phyloP scores from a whole-genome alignment of 768 basidiomycete species.

The Leucogyrophana mollusca region DNA sequence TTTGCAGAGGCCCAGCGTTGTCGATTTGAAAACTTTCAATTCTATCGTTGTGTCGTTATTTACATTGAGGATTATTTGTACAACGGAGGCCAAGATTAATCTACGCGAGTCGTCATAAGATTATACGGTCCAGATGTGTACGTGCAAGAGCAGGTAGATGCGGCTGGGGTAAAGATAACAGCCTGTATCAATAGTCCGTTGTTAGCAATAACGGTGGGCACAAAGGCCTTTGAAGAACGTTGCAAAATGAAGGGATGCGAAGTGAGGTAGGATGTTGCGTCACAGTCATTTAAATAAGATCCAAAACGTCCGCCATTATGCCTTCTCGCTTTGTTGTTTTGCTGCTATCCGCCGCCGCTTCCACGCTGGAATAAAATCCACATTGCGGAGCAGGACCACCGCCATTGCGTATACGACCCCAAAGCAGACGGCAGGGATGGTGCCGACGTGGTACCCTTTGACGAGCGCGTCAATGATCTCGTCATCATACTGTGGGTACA shows the following conservation, averaged over 20 bases:
- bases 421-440: slow-evolving; percentile 31
- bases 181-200: slow-evolving; percentile 1
- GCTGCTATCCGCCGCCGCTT: slow-evolving; percentile 28
- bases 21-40: too few relatives aligned
- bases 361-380: slow-evolving; percentile 33
- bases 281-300: background rate
- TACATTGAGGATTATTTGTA: too few relatives aligned
- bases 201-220: too few relatives aligned
- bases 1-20: too few relatives aligned
- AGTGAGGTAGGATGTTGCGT: background rate
- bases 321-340: slow-evolving; percentile 17
- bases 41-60: too few relatives aligned
- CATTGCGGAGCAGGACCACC: slow-evolving; percentile 28
- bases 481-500: slow-evolving; percentile 32
- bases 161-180: slow-evolving; percentile 2
- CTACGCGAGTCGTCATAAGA: too few relatives aligned
- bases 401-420: slow-evolving; percentile 29
- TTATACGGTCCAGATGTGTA: too few relatives aligned
- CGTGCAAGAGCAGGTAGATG: too few relatives aligned
- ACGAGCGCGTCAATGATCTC: slow-evolving; percentile 31
- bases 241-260: background rate
- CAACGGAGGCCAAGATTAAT: too few relatives aligned
- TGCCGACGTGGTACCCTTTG: slow-evolving; percentile 33
- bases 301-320: slow-evolving; percentile 17
- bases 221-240: slow-evolving; percentile 1